Evolutionary conservation across 2,329 filamentous ascomycete species (phyloP), one percentile per base, ranked within the genome.

Genomic region (Penicillium sp.): DNA sequence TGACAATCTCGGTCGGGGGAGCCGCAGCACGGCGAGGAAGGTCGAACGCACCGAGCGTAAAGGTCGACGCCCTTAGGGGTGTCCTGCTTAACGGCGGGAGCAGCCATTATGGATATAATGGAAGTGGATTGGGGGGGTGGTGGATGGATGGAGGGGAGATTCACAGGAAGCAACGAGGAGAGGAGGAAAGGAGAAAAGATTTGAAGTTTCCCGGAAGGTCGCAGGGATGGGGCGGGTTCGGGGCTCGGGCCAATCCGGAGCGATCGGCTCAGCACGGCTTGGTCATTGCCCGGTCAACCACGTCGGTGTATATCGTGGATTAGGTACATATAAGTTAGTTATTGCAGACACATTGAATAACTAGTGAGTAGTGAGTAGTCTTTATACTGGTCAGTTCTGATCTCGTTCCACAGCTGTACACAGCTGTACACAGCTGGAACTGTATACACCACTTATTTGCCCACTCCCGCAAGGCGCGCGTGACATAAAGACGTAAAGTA

Each of bases 41-140:
- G 39, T 33, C 6, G 10, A 29, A 37, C 24, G 29, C 20, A 44
- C 30, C 44, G 44, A 39, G 37, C 18, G 20, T 97, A 97, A 68
- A 99, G 90, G 55, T 75, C 80, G 64, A 91, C 41, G 58, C 86
- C 85, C 64, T 74, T 80, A 61, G 85, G 80, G 74, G 75, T 48
- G 63, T 76, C 78, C 71, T 78, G 75, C 54, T 79, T 81, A 55
- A 73, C 68, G 40, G 77, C 63, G 55, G 72, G 65, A 49, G 73
- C 62, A 53, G 74, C 66, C 75, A 77, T 77, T 62, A 57, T 67
- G 63, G 52, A 55, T 59, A 56, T 52, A 58, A 30, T 42, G 26
- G 18, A 15, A 13, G 40, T 30, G 17, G 13, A n/a, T 29, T 29
- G 45, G 40, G 40, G 39, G 17, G 12, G 39, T 50, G 10, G 51